These are phyloP conservation scores for Coemansia sp. DNA, from an alignment of 192 early-diverging fungal genomes.

Conservation along the genomic window DNA sequence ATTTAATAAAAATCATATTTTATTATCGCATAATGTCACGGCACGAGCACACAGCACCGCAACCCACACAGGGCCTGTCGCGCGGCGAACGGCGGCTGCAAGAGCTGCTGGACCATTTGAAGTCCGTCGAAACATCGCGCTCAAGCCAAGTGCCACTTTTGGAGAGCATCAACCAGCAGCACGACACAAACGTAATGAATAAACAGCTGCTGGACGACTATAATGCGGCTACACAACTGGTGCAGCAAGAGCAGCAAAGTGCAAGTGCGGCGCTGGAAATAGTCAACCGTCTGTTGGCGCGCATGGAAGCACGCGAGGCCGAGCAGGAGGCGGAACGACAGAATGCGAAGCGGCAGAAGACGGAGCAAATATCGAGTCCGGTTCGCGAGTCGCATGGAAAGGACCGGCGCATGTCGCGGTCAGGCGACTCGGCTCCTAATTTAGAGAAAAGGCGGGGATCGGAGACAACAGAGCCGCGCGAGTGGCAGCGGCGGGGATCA, in stretches of 20 bases:
- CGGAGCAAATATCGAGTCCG: background rate
- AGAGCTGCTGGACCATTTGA: conserved; percentile 4
- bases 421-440: background rate
- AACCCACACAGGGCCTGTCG: background rate
- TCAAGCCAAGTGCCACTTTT: conserved; percentile 13
- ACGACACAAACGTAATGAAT: background rate
- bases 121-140: conserved; percentile 20
- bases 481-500: background rate
- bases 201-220: background rate
- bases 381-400: background rate
- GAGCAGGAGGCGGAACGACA: background rate
- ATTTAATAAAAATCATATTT: background rate
- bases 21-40: background rate
- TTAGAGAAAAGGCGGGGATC: background rate
- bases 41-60: background rate
- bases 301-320: conserved; percentile 2
- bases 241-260: conserved; percentile 26
- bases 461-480: background rate
- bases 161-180: conserved; percentile 16
- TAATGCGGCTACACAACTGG: conserved; percentile 7
- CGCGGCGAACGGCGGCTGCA: background rate
- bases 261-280: conserved; percentile 25
- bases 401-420: background rate
- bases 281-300: conserved; percentile 21
- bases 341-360: background rate